Evolutionary conservation across 1,284 basidiomycete species (phyloP).

Genomic region (Malassezia equina): DNA sequence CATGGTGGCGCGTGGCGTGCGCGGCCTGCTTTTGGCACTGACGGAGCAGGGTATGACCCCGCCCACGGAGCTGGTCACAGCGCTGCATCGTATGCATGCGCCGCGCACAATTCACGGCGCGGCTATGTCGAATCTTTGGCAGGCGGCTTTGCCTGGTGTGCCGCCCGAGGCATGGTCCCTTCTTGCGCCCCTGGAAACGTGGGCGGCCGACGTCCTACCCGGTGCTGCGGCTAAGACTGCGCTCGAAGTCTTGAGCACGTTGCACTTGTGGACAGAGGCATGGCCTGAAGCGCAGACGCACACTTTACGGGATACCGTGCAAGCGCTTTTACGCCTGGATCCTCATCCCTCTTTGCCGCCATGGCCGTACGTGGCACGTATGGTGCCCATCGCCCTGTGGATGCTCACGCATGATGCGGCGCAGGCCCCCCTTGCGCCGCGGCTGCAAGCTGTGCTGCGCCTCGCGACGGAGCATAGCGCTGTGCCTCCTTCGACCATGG

Average conservation of each 20-base stretch:
- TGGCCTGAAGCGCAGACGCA: background rate
- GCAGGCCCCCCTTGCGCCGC: background rate
- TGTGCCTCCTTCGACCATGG: background rate
- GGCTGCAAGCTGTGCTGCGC: background rate
- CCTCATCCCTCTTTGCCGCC: background rate
- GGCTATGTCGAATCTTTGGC: constrained; percentile 8
- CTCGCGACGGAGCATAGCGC: background rate
- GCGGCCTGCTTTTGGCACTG: background rate
- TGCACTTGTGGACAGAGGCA: background rate
- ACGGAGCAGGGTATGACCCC: background rate
- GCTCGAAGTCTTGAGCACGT: constrained; percentile 9
- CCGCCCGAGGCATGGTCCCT: background rate
- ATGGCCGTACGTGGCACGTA: background rate
- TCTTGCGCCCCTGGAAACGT: background rate
- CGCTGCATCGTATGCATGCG: background rate
- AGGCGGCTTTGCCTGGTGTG: background rate
- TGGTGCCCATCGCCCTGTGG: constrained; percentile 8
- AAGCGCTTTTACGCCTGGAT: background rate
- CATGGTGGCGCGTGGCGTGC: constrained; percentile 48
- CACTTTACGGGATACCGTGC: background rate
- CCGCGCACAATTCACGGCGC: constrained; percentile 1
- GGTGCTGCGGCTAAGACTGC: background rate
- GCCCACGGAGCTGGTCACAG: background rate
- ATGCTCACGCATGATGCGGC: background rate
- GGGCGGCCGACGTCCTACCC: background rate